Evolutionary conservation across 805 yeast species (phyloP).

Genomic region (Yarrowia divulgata): DNA sequence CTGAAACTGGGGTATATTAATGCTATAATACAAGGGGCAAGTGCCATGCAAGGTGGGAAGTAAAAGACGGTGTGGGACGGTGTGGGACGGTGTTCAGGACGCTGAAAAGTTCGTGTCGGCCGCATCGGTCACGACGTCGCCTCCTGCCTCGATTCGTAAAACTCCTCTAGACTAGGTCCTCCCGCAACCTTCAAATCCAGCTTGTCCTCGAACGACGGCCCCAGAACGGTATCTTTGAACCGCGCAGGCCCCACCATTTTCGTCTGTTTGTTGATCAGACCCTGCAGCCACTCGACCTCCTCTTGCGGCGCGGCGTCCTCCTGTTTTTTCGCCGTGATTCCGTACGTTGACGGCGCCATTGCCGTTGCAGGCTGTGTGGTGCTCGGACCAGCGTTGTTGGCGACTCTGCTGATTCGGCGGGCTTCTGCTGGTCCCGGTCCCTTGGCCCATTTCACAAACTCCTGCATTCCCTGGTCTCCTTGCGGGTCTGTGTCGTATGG

Average conservation of each 20-base stretch:
- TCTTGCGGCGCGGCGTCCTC: constrained; percentile 21
- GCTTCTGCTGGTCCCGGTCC: constrained; percentile 57
- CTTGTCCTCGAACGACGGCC: constrained; percentile 25
- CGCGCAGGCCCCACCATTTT: constrained; percentile 50
- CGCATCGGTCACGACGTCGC: background rate
- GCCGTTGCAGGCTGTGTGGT: constrained; percentile 6
- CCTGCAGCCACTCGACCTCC: constrained; percentile 50
- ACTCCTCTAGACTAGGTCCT: constrained; percentile 42
- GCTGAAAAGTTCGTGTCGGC: too few relatives aligned
- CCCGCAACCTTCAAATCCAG: constrained; percentile 41
- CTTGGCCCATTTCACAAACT: constrained; percentile 65
- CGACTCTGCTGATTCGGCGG: constrained; percentile 47
- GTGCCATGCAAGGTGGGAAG: background rate
- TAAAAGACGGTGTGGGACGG: too few relatives aligned
- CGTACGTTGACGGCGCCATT: constrained; percentile 27
- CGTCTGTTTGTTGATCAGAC: constrained; percentile 48
- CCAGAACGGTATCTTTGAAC: constrained; percentile 49
- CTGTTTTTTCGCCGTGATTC: constrained; percentile 36
- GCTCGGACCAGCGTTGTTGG: constrained; percentile 5
- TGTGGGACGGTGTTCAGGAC: background rate
- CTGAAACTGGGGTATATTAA: background rate
- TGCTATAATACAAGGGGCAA: constrained; percentile 22
- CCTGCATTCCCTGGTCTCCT: constrained; percentile 58
- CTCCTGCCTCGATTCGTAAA: constrained; percentile 8
- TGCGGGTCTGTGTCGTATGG: constrained; percentile 59